phyloP scores from a whole-genome alignment of 78 protist species.

The Guillardia theta region DNA sequence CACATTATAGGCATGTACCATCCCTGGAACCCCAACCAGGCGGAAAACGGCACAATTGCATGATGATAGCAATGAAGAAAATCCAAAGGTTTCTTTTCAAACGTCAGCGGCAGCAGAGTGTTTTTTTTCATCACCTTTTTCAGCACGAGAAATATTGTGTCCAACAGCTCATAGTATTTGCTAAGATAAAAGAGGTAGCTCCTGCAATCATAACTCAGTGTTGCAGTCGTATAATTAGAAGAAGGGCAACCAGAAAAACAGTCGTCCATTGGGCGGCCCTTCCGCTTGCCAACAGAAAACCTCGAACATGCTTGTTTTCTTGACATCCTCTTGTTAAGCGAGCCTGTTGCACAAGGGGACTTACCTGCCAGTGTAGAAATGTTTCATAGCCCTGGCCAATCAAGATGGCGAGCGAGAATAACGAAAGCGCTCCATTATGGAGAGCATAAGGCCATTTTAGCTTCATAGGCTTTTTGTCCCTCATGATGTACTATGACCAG shows the following conservation, averaged over 20 bases:
- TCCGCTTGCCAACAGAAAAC: not conserved
- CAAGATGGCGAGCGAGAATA: not conserved
- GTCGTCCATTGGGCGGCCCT: not conserved
- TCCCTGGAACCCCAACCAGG: constrained; percentile 38
- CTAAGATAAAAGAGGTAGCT: constrained; percentile 63
- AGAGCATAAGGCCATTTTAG: not conserved
- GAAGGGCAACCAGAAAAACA: not conserved
- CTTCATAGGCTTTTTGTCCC: not conserved
- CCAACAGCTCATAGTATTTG: constrained; percentile 78
- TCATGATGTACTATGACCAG: too few species aligned
- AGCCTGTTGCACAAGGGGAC: too few species aligned
- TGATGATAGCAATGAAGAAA: constrained; percentile 81
- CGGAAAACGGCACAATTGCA: constrained; percentile 19
- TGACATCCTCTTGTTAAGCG: too few species aligned
- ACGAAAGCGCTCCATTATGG: not conserved
- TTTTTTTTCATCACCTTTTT: too few species aligned
- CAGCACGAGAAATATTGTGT: constrained; percentile 74
- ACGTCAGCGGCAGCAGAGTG: too few species aligned
- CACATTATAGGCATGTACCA: not conserved
- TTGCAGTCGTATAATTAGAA: not conserved
- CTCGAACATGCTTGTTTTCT: not conserved
- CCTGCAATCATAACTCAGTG: not conserved
- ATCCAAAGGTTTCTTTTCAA: constrained; percentile 47
- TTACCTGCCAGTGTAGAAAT: not conserved
- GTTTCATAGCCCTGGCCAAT: not conserved